Evolutionary conservation across 1,284 basidiomycete species (phyloP), one percentile per base, ranked within the genome.

Genomic region (Rhodotorula sp.): DNA sequence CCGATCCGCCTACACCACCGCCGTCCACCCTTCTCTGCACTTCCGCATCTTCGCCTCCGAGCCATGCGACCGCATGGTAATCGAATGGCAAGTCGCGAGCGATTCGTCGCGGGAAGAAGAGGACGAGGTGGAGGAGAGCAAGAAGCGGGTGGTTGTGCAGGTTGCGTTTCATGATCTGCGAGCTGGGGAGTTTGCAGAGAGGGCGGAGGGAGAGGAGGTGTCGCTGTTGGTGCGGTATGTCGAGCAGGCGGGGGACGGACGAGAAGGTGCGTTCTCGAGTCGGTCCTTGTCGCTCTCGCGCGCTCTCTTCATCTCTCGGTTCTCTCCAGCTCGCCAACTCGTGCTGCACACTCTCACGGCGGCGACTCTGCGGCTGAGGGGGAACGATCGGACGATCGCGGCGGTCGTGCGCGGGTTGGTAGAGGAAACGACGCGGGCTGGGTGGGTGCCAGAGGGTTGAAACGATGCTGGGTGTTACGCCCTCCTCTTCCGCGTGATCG

Each of bases 31-130:
- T 13, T 34, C 52, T 2, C 57, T 60, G 28, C 40, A 65, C 44
- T 60, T 65, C 18, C 64, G 64, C 24, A 30, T 60, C 52, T 65
- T 65, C 51, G 34, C 48, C 52, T 54, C 47, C 44, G 58, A 46
- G 28, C 16, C 58, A 0, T 59, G 51, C 24, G 58, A 60, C 52
- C 50, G 58, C 8, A 50, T 65, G 4, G 30, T 65, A 22, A 53
- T 65, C 37, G 64, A 65, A 24, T 65, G 64, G 64, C 28, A 53
- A 7, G 18, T 65, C 37, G 9, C 46, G 28, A n/a, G 16, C 30
- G 46, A 37, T 4, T 26, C 4, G 24, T 15, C 24, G 50, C n/a
- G n/a, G 5, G 28, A n/a, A 20, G 40, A 24, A 8, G 44, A 28
- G 10, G 57, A 48, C 28, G 57, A 31, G 8, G n/a, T 7, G 40